These are phyloP conservation scores for Lipomyces yamadae DNA, from an alignment of 805 yeast species.

Conservation along the genomic window DNA sequence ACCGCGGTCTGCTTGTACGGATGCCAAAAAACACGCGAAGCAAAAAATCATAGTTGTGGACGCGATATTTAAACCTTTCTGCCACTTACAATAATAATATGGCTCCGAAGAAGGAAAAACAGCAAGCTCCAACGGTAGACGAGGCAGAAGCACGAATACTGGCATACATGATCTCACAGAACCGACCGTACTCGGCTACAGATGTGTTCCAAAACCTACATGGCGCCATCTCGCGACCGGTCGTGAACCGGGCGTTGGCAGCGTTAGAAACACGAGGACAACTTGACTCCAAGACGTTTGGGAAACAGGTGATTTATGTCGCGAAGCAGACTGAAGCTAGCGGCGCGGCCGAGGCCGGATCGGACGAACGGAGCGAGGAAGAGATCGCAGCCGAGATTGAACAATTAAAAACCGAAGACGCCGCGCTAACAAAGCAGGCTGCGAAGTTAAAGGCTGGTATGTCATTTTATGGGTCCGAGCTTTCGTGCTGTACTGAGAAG, in stretches of 20 bases:
- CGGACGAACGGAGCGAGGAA: constrained; percentile 8
- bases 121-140: constrained; percentile 2
- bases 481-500: background rate
- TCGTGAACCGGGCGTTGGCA: constrained; percentile 31
- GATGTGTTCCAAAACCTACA: constrained; percentile 37
- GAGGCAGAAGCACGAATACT: constrained; percentile 25
- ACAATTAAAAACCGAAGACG: constrained; percentile 15
- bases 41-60: no score
- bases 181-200: constrained; percentile 37
- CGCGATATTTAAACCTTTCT: no score
- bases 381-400: constrained; percentile 3
- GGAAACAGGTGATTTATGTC: constrained; percentile 36
- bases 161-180: constrained; percentile 32
- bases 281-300: constrained; percentile 30
- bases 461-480: background rate
- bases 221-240: constrained; percentile 24
- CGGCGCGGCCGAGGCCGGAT: background rate
- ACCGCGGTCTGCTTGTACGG: no score
- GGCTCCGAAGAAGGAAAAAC: constrained; percentile 19
- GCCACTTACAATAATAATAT: background rate
- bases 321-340: constrained; percentile 18
- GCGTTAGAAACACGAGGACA: constrained; percentile 29
- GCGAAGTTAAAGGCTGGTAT: constrained; percentile 5
- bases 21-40: no score
- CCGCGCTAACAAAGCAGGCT: constrained; percentile 7